A percentile compares a stretch with the other conserved stretches of the same genome.
phyloP scores from a whole-genome alignment of 345 rosid species.

The Pelargonium nanum region DNA sequence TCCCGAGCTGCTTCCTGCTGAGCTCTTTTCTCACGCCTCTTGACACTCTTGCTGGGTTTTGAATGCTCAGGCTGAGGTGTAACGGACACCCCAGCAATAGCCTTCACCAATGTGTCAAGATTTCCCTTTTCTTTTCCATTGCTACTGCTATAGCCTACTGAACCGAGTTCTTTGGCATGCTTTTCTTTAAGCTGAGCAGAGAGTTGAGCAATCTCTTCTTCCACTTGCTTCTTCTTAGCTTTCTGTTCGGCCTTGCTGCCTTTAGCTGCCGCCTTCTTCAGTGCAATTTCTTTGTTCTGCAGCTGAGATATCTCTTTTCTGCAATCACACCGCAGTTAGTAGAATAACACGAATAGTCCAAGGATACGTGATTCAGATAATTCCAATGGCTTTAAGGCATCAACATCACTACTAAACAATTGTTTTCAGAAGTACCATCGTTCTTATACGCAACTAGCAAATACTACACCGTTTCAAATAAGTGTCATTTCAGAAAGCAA shows the following conservation, averaged over 20 bases:
- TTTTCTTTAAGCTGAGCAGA: slow-evolving; percentile 61
- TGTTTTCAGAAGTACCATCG: no score
- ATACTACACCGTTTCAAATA: no score
- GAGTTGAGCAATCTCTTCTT: slow-evolving; percentile 64
- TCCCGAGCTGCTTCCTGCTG: slow-evolving; percentile 89
- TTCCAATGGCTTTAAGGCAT: background rate
- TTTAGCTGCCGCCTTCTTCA: slow-evolving; percentile 87
- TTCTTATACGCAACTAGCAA: no score
- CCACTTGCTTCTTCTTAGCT: slow-evolving; percentile 91
- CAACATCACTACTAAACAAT: background rate
- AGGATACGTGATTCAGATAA: background rate
- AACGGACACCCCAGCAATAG: slow-evolving; percentile 74
- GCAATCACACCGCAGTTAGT: slow-evolving; percentile 7
- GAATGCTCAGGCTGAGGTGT: slow-evolving; percentile 44
- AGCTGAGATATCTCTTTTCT: slow-evolving; percentile 72
- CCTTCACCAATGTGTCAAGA: slow-evolving; percentile 70
- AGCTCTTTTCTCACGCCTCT: slow-evolving; percentile 73
- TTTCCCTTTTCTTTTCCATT: slow-evolving; percentile 45
- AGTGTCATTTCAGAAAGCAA: no score
- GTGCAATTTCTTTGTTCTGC: slow-evolving; percentile 69
- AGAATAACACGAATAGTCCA: background rate
- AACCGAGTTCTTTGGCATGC: slow-evolving; percentile 68
- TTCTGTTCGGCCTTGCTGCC: slow-evolving; percentile 97
- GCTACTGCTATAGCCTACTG: slow-evolving; percentile 44
- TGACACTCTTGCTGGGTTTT: slow-evolving; percentile 66